Evolutionary conservation across 1,139 yeast species (phyloP), one percentile per base, ranked within the genome.

Genomic region (Geotrichum carabidarum): DNA sequence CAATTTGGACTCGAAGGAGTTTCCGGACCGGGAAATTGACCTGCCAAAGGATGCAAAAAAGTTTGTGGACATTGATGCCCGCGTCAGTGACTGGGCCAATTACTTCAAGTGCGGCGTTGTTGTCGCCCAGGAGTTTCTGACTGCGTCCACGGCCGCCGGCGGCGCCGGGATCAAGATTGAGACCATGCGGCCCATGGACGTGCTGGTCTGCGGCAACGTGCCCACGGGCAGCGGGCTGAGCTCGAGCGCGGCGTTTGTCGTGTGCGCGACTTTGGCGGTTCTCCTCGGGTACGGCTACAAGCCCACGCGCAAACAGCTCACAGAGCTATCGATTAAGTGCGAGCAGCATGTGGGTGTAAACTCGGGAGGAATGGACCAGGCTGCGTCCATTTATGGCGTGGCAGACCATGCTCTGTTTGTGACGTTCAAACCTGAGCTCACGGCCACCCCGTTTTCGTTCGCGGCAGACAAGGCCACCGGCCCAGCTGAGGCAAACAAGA

Each of bases 301-400:
- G 0, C 53, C 51, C 6, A 27, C 55, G 2, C 82, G 82, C 63
- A 71, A 75, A 30, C 82, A 78, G 57, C 74, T 84, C 58, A 81
- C 85, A 43, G 71, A 73, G 58, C 80, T 84, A 55, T 82, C 89
- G 11, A 84, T 82, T 53, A 83, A 80, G 17, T 80, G 84, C 50
- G 91, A 84, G 65, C 88, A 84, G 69, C 82, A 80, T 56, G 81
- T 84, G 45, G 91, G 91, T 27, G 85, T 84, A 53, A 84, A 83
- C 65, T 81, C 84, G 44, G 91, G 91, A 27, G 91, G 91, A 44
- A 80, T 84, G 86, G 91, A 84, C 66, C 91, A 84, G 69, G 78
- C 85, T 59, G 90, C 91, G 2, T 79, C 86, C 1, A 77, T 84
- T 27, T 83, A 79, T 62, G 90, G 90, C n/a, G 81, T 79, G 62